Evolutionary conservation across 805 yeast species (phyloP), one percentile per base, ranked within the genome.

Genomic region (Cyberlindnera galapagoensis): DNA sequence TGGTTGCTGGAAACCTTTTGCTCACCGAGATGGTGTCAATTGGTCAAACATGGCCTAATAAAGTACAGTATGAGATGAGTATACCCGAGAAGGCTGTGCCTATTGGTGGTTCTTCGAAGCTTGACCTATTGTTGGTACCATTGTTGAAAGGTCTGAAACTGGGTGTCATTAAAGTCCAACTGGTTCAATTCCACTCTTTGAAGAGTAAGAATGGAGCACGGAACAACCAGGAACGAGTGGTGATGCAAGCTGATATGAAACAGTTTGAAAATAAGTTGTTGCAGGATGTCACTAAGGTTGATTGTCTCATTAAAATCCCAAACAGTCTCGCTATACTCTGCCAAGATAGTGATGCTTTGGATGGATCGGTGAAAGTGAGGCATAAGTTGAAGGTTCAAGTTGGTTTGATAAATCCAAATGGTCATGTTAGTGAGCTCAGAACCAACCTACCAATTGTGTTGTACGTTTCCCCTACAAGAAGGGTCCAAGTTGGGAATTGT

Each of bases 31-130:
- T 95, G 2, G 80, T 87, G 44, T 83, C 87, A 1, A 88, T 88
- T 22, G 95, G 85, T 35, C 86, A 86, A 49, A 80, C 86, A 3
- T 85, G 95, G 94, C 90, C 94, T 3, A 66, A 73, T 30, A 86
- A 86, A 52, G 78, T 88, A 28, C 96, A 88, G 54, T 88, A 88
- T 55, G 76, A 84, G n/a, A 73, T 88, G 34, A 76, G 79, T 34
- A 75, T 85, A 4, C 96, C 97, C 0, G 70, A 85, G 18, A 76
- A 80, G 44, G 94, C 95, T 1, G 73, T 85, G 7, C 86, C 96
- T 1, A 74, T 88, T 24, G 97, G 97, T 3, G 72, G 87, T 0
- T 60, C 67, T 1, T 65, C 83, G 6, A 81, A 84, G 2, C 66
- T 88, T 4, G 71, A 74, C 36, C 66, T 88, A 33, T 65, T 73